These are phyloP conservation scores for Vicia sativa DNA, from an alignment of 306 rosid species.

Conservation along the genomic window DNA sequence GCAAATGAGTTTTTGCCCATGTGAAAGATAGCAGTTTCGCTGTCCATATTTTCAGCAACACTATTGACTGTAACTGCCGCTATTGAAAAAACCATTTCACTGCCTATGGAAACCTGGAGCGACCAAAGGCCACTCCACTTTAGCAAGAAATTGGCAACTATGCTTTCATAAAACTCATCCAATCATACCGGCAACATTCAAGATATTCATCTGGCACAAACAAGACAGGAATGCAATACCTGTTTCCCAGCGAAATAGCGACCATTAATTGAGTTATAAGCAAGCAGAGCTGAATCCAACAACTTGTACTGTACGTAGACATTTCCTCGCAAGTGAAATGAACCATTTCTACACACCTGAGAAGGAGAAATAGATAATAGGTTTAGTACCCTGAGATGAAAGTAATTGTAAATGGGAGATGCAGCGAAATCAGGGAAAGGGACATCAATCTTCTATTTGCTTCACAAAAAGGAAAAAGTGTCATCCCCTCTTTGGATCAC, in stretches of 20 bases:
- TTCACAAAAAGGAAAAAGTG: constrained; percentile 3
- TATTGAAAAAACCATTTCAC: neutral
- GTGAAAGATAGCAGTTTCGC: neutral
- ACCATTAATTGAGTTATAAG: constrained; percentile 62
- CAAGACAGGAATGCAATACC: constrained; percentile 51
- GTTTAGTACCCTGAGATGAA: constrained; percentile 36
- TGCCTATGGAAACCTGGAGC: constrained; percentile 3
- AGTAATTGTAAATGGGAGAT: constrained; percentile 12
- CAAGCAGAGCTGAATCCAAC: constrained; percentile 81
- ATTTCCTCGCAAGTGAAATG: constrained; percentile 94
- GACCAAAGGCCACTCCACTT: constrained; percentile 8
- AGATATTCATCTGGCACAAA: constrained; percentile 22
- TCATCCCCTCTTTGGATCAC: constrained; percentile 2
- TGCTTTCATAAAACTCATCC: constrained; percentile 25
- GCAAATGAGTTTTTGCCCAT: neutral
- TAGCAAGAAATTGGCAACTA: neutral
- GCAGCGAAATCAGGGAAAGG: constrained; percentile 1
- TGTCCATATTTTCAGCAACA: neutral
- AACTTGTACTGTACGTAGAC: constrained; percentile 74
- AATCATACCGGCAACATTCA: constrained; percentile 7
- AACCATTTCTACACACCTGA: constrained; percentile 95
- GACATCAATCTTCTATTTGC: neutral
- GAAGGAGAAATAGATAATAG: constrained; percentile 27
- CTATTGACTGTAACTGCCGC: neutral
- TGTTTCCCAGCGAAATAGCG: constrained; percentile 91